phyloP scores from a whole-genome alignment of 2,329 filamentous ascomycete species.

The Alternaria sp. region DNA sequence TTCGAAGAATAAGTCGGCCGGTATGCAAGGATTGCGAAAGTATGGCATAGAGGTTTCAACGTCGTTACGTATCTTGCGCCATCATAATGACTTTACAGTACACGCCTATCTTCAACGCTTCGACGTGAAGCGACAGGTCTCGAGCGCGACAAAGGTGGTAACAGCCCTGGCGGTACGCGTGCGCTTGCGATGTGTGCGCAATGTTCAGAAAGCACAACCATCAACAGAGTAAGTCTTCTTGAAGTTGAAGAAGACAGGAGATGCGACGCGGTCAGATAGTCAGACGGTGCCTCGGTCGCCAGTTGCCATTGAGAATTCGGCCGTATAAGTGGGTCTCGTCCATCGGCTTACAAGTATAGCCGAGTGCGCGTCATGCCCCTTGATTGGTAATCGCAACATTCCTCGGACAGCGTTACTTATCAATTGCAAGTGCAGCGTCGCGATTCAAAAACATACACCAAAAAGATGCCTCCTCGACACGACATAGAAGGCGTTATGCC shows the following conservation, averaged over 20 bases:
- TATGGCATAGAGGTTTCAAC: too few relatives aligned
- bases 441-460: not conserved
- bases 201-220: not conserved
- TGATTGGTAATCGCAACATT: slow-evolving; percentile 12
- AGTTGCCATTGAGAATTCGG: not conserved
- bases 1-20: too few relatives aligned
- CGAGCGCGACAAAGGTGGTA: not conserved
- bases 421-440: not conserved
- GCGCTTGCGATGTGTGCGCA: not conserved
- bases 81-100: not conserved
- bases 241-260: not conserved
- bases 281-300: not conserved
- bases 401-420: not conserved
- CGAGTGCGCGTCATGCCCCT: slow-evolving; percentile 11
- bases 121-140: not conserved
- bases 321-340: not conserved
- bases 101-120: not conserved
- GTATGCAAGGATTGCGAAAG: not conserved
- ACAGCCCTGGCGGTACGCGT: not conserved
- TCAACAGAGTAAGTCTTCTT: not conserved
- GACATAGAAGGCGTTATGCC: slow-evolving; percentile 14
- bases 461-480: slow-evolving; percentile 21
- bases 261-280: not conserved
- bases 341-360: not conserved
- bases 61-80: not conserved